A percentile compares a stretch with the other conserved stretches of the same genome.
Conservation (phyloP, 2,329 filamentous ascomycete genomes). For the Lachnellula cervina region DNA sequence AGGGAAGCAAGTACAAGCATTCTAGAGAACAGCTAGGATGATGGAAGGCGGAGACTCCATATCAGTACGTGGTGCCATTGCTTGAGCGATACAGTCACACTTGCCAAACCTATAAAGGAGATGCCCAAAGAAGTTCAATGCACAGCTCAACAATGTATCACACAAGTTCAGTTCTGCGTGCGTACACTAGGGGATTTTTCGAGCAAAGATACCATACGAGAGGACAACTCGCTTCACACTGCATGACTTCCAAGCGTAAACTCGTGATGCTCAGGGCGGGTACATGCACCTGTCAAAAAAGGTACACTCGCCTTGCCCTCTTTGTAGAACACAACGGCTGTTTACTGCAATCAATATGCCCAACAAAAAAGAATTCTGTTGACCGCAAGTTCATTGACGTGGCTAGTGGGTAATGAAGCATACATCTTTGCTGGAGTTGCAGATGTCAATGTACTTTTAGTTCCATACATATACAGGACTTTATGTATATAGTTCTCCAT, state of each 20-base stretch:
- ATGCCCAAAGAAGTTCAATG: neutral
- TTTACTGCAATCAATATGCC: neutral
- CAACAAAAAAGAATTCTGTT: neutral
- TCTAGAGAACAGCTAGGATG: no score
- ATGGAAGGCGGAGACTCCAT: no score
- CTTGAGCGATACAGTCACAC: no score
- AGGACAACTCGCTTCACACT: neutral
- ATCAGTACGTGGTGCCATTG: no score
- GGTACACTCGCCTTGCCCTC: neutral
- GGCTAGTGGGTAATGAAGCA: neutral
- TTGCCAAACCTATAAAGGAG: no score
- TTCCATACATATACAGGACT: neutral
- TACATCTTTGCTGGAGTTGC: neutral
- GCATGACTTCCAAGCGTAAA: neutral
- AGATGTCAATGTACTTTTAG: neutral
- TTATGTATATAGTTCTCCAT: neutral
- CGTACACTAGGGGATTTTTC: neutral
- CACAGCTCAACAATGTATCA: neutral
- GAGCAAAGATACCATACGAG: neutral
- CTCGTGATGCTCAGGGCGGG: neutral
- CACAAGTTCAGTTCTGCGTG: neutral
- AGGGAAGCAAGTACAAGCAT: no score
- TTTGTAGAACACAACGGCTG: neutral
- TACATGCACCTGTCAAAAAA: conserved; percentile 2
- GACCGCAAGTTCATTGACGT: conserved; percentile 2